phyloP scores from a whole-genome alignment of 139 green algal species.

The Chlorella ohadii region DNA sequence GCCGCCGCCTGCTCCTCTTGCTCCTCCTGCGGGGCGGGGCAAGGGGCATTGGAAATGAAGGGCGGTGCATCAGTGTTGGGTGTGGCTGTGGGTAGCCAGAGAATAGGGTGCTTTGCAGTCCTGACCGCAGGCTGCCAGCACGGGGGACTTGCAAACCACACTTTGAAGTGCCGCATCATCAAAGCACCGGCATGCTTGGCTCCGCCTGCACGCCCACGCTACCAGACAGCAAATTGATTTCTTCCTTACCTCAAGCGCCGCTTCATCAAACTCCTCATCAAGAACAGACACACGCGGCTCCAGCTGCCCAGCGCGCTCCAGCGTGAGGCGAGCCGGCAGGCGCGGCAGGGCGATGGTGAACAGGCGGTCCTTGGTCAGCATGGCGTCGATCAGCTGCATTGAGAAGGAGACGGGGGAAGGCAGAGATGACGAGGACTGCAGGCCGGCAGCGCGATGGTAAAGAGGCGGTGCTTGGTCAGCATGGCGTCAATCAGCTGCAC shows the following conservation, averaged over 20 bases:
- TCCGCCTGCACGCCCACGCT: too few relatives aligned
- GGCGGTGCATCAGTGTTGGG: too few relatives aligned
- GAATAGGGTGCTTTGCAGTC: too few relatives aligned
- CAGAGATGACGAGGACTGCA: conserved; percentile 46
- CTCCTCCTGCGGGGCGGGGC: conserved; percentile 17
- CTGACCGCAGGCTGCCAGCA: too few relatives aligned
- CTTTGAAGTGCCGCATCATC: conserved; percentile 57
- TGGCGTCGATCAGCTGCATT: conserved; percentile 78
- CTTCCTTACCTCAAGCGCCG: conserved; percentile 51
- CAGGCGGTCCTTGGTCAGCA: conserved; percentile 91
- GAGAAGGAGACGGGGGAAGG: too few relatives aligned
- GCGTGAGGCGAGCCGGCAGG: conserved; percentile 71
- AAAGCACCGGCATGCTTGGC: conserved; percentile 58
- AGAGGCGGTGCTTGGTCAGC: conserved; percentile 91
- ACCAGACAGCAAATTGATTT: too few relatives aligned
- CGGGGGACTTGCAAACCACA: too few relatives aligned
- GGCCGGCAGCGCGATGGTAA: conserved; percentile 92
- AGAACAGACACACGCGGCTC: conserved; percentile 77
- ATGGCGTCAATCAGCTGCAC: conserved; percentile 85
- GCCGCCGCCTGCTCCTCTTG: conserved; percentile 39
- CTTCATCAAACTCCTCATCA: conserved; percentile 86
- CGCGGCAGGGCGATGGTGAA: conserved; percentile 95
- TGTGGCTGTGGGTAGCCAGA: too few relatives aligned
- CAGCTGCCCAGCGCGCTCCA: conserved; percentile 75
- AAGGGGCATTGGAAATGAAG: not conserved